Evolutionary conservation across 73 alveolate species (phyloP).

Genomic region (Paramecium sonneborni): DNA sequence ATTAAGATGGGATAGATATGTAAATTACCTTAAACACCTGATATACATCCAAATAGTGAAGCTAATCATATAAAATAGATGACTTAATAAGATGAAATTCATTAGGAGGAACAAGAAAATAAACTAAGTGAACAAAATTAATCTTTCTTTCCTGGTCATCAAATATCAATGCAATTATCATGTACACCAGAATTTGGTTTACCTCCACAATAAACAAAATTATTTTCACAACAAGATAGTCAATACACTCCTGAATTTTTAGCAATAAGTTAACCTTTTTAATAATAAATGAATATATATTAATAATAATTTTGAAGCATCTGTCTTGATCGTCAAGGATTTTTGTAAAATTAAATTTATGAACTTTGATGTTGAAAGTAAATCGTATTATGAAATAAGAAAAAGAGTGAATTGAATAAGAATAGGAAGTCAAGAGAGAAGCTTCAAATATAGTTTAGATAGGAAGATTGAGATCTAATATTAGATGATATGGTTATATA

Average conservation of each 20-base stretch:
- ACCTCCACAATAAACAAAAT: background rate
- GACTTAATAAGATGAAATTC: background rate
- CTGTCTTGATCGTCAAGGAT: background rate
- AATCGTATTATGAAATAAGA: no score
- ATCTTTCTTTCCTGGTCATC: background rate
- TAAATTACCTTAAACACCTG: background rate
- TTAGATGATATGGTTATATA: background rate
- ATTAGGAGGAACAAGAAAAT: background rate
- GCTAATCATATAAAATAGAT: background rate
- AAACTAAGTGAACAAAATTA: background rate
- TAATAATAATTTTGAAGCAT: constrained; percentile 15
- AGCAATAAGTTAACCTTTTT: constrained; percentile 35
- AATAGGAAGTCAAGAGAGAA: no score
- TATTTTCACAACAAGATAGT: background rate
- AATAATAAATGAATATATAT: constrained; percentile 19
- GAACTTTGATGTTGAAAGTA: background rate
- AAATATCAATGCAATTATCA: background rate
- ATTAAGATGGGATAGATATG: background rate
- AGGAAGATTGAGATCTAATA: background rate
- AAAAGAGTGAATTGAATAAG: no score
- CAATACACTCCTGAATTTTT: constrained; percentile 27
- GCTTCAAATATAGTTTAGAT: no score
- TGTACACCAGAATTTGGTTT: background rate
- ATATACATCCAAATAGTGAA: background rate
- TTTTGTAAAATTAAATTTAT: background rate